Percentiles rank a stretch among this genome's conserved stretches.
These are phyloP conservation scores for Gleditsia sinensis DNA, from an alignment of 306 rosid genomes.

Conservation along the genomic window DNA sequence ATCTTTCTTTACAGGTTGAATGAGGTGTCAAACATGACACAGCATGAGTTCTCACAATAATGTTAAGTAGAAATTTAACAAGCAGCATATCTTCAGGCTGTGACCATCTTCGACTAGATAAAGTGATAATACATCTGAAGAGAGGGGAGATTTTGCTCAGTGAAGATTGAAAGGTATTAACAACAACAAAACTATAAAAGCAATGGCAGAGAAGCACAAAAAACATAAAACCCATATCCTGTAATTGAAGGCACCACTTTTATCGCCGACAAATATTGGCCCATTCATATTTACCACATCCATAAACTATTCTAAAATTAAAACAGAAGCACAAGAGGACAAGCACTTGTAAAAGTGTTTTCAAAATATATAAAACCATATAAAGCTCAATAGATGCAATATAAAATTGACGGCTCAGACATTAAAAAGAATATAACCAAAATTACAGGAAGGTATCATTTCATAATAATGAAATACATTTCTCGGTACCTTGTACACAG, in stretches of 20 bases:
- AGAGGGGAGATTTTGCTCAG: constrained; percentile 28
- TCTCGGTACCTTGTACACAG: not conserved
- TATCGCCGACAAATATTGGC: not conserved
- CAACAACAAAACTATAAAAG: too few species aligned
- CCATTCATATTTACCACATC: not conserved
- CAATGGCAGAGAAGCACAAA: not conserved
- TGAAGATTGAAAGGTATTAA: constrained; percentile 16
- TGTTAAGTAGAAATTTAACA: constrained; percentile 68
- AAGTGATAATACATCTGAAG: constrained; percentile 55
- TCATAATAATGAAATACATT: not conserved
- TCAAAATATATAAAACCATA: not conserved
- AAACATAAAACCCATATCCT: constrained; percentile 3
- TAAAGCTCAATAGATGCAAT: not conserved
- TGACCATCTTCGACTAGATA: constrained; percentile 52
- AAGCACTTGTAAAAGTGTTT: not conserved
- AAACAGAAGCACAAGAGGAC: not conserved
- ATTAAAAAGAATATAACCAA: not conserved
- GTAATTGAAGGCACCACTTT: not conserved
- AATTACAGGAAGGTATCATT: not conserved
- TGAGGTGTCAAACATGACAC: constrained; percentile 40
- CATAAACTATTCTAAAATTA: not conserved
- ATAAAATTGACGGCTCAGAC: not conserved
- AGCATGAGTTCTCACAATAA: constrained; percentile 57
- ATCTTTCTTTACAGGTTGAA: constrained; percentile 42
- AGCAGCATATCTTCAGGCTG: constrained; percentile 58